Base-by-base conservation (phyloP, 345 rosid genomes). In the Ceriops zippeliana region DNA sequence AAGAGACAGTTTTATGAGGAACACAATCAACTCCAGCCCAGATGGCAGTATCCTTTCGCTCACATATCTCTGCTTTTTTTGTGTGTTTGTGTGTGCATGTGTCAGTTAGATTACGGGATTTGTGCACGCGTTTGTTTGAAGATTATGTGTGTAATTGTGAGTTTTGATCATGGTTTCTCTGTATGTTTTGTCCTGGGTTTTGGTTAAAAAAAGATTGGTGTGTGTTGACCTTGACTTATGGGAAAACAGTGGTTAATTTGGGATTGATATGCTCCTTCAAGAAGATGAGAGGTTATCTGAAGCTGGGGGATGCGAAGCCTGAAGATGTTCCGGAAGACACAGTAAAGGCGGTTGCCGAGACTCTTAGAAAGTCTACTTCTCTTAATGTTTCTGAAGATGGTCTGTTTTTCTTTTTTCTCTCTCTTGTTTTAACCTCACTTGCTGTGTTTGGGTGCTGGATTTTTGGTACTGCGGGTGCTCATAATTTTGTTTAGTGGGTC, bases 321-420 rank as follows among this genome's bases (percentile, higher is more conserved):
- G 96, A 90, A 13, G 96, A 90, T 0, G 78, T 91, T 1, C 84
- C 93, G 0, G 98, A 87, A 75, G 90, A 80, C 59, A 91, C 87
- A 1, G 67, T 95, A 57, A 75, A 85, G 76, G 89, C 89, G 13
- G 99, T 91, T 70, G 99, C 92, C 31, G 87, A 88, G 46, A 86
- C 89, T 60, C 98, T 95, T 47, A 71, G 85, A 66, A 83, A 81
- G 66, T 95, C 99, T 27, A 47, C 85, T 58, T 78, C 86, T 70
- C 89, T 95, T 70, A 90, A 85, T 76, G 67, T 93, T 69, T 91
- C 98, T 6, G 97, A 91, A 52, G 98, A 93, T 73, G 98, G 98
- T 93, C 8, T 74, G 88, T 76, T 38, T 53, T 37, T 57, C 27
- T 52, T 0, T 34, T 26, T 6, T 21, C 6, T 9, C 34, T 31